These are phyloP conservation scores for Ceratocystis papillata DNA, from an alignment of 2,329 filamentous ascomycete species.

Conservation along the genomic window DNA sequence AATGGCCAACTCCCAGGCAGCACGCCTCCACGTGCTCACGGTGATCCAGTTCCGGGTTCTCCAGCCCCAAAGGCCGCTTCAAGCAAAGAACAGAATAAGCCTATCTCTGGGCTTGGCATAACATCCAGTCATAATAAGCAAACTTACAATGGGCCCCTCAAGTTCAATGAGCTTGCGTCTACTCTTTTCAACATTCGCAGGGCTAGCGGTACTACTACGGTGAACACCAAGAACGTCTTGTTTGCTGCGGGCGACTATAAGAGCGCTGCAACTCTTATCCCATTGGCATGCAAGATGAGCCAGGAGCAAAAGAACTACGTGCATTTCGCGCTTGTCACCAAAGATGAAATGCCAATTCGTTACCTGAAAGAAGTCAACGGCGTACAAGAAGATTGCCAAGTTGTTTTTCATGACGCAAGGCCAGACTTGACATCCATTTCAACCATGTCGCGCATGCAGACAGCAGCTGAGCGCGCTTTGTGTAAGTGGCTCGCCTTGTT, in stretches of 20 bases:
- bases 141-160: constrained; percentile 58
- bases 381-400: constrained; percentile 56
- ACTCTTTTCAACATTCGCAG: constrained; percentile 51
- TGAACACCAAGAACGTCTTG: constrained; percentile 58
- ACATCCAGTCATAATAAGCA: neutral
- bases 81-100: neutral
- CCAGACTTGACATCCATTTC: constrained; percentile 62
- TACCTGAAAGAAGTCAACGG: constrained; percentile 69
- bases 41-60: constrained; percentile 19
- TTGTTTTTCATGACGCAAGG: constrained; percentile 60
- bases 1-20: constrained; percentile 20
- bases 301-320: constrained; percentile 57
- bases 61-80: neutral
- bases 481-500: constrained; percentile 34
- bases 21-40: constrained; percentile 5
- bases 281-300: constrained; percentile 81
- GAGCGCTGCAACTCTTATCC: constrained; percentile 62
- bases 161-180: constrained; percentile 52
- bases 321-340: constrained; percentile 70
- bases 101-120: neutral
- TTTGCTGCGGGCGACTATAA: constrained; percentile 67
- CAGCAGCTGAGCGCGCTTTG: constrained; percentile 53
- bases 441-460: constrained; percentile 56
- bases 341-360: constrained; percentile 56
- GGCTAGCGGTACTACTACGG: constrained; percentile 41